Evolutionary conservation across 2,329 filamentous ascomycete species (phyloP), one percentile per base, ranked within the genome.

Genomic region (Colletotrichum falcatum): DNA sequence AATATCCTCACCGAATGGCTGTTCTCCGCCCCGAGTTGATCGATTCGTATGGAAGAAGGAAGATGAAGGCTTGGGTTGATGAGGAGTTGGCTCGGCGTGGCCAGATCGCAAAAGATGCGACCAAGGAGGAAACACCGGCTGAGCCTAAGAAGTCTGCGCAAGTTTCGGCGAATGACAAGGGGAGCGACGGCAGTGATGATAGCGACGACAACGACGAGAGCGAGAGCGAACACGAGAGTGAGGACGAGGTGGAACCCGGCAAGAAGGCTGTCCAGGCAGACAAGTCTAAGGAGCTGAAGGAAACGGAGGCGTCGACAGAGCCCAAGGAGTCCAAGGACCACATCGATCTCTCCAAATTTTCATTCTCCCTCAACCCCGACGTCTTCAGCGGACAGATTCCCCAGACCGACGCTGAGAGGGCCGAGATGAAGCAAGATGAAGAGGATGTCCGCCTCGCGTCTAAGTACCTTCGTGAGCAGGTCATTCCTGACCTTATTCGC

Each of bases 1-100:
- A 88, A 68, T 99, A 99, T 78, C 96, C 96, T 55, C 96, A 99
- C 81, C 91, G 94, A 55, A 99, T 99, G 96, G 94, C 96, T 2
- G 94, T 98, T 37, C 86, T 99, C 67, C 90, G 96, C 74, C 90
- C 94, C 18, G 96, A 99, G 82, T 87, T 99, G 37, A 90, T 99
- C 26, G 95, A 98, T 76, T 88, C 91, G 0, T 94, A 95, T 81
- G 92, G 92, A 79, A 92, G 95, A 74, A 85, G 89, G 75, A 97
- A 95, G 84, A 92, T 98, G 86, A 91, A 94, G 73, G 92, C 96
- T 77, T 98, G 94, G 86, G 91, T 98, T 39, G 92, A 93, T 77
- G 88, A 87, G 35, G 92, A 98, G 81, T 81, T 97, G 62, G 89
- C 91, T 72, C 88, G 88, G 78, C 88, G 89, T 73, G 86, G 86